Evolutionary conservation across 306 rosid genomes (phyloP).

Genomic region (Pyrus communis): DNA sequence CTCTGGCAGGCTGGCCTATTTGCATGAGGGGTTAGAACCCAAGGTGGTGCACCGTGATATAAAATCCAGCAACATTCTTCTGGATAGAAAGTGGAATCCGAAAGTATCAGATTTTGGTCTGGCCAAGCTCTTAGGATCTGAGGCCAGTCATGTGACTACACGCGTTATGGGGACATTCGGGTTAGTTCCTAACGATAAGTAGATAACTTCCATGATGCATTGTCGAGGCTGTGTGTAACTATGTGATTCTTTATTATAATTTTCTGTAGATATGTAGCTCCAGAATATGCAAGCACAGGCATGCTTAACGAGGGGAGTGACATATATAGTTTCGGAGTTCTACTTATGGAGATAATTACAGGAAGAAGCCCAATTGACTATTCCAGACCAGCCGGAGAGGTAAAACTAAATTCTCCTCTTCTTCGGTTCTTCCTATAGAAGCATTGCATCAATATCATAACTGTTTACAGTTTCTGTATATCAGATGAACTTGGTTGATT

Average conservation of each 20-base stretch:
- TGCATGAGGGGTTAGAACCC: constrained; percentile 97
- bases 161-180: constrained; percentile 99
- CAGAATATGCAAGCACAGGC: constrained; percentile 95
- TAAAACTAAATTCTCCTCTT: constrained; percentile 19
- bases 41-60: constrained; percentile 96
- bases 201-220: background rate
- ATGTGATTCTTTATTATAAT: background rate
- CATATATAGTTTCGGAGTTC: constrained; percentile 87
- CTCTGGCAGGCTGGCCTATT: constrained; percentile 69
- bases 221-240: background rate
- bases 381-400: constrained; percentile 90
- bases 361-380: constrained; percentile 95
- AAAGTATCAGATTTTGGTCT: constrained; percentile 95
- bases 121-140: constrained; percentile 89
- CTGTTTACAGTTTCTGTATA: constrained; percentile 4
- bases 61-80: constrained; percentile 91
- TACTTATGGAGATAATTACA: constrained; percentile 94
- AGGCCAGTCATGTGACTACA: constrained; percentile 75
- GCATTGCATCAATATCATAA: constrained; percentile 3
- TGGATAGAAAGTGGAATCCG: constrained; percentile 85
- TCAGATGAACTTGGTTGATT: constrained; percentile 96
- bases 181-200: constrained; percentile 27
- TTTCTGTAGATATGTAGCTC: constrained; percentile 79
- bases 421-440: background rate
- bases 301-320: constrained; percentile 96